Percentiles rank a stretch among this genome's conserved stretches.
Evolutionary conservation across 2,329 filamentous ascomycete species (phyloP).

Genomic region (Hypoxylon sp.): DNA sequence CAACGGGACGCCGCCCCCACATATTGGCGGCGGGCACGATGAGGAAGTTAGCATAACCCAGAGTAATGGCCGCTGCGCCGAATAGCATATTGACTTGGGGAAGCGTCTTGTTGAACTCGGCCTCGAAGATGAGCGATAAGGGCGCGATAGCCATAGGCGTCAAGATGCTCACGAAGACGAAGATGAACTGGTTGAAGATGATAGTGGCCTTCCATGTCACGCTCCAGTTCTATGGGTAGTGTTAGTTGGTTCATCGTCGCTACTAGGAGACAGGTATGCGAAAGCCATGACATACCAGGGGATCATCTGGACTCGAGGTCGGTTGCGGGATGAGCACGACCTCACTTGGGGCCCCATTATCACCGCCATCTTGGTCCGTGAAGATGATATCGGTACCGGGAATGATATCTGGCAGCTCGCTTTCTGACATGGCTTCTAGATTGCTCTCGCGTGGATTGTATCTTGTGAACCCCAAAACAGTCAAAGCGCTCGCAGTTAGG

Average conservation of each 20-base stretch:
- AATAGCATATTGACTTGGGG: constrained; percentile 56
- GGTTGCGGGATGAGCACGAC: constrained; percentile 50
- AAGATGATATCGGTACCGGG: constrained; percentile 48
- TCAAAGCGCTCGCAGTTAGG: neutral
- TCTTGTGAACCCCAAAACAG: neutral
- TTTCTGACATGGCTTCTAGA: constrained; percentile 23
- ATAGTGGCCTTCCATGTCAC: constrained; percentile 52
- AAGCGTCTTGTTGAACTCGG: constrained; percentile 54
- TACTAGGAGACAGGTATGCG: neutral
- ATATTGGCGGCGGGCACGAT: constrained; percentile 54
- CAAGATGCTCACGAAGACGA: constrained; percentile 56
- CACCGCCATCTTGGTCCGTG: constrained; percentile 19
- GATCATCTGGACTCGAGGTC: constrained; percentile 46
- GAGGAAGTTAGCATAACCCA: constrained; percentile 56
- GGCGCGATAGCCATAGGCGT: constrained; percentile 56
- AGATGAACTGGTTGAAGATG: constrained; percentile 54
- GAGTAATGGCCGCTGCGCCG: constrained; percentile 53
- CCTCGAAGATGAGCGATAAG: constrained; percentile 55
- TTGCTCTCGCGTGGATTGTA: constrained; percentile 3
- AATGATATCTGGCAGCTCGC: constrained; percentile 40
- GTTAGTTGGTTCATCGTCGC: constrained; percentile 9
- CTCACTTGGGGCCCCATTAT: constrained; percentile 26
- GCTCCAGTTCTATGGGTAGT: constrained; percentile 52
- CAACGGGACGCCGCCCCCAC: constrained; percentile 54
- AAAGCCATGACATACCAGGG: constrained; percentile 38